Conservation (phyloP, 495 filamentous ascomycete species). For the Delitschia confertaspora region DNA sequence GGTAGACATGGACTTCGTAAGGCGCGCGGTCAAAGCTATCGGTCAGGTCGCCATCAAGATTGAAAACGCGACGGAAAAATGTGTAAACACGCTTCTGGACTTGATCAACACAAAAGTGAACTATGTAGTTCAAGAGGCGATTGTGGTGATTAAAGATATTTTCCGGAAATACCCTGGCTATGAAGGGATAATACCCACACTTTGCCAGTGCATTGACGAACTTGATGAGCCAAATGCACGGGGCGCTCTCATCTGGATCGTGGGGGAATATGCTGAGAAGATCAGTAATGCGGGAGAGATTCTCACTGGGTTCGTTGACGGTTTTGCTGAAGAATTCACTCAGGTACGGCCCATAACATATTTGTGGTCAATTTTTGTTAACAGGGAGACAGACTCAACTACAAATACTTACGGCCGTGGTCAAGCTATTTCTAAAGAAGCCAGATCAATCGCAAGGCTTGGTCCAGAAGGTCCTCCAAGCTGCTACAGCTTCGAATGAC, state of each 20-base stretch:
- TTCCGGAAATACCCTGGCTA: constrained; percentile 97
- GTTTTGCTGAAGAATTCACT: constrained; percentile 86
- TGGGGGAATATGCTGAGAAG: constrained; percentile 97
- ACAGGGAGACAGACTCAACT: constrained; percentile 61
- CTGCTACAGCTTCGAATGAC: constrained; percentile 87
- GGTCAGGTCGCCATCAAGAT: constrained; percentile 98
- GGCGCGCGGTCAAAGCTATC: constrained; percentile 86
- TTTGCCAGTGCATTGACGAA: constrained; percentile 96
- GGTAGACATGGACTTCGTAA: constrained; percentile 98
- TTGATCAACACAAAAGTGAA: constrained; percentile 95
- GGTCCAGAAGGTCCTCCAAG: constrained; percentile 86
- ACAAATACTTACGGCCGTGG: constrained; percentile 91
- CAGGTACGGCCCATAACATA: constrained; percentile 45
- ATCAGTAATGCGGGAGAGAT: constrained; percentile 96
- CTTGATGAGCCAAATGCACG: constrained; percentile 89
- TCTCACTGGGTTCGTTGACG: constrained; percentile 74
- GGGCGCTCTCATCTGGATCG: constrained; percentile 94
- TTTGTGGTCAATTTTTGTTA: constrained; percentile 9
- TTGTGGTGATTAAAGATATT: constrained; percentile 98
- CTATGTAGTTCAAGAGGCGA: constrained; percentile 96
- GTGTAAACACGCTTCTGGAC: constrained; percentile 87
- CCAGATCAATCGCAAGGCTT: constrained; percentile 79
- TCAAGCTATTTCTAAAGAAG: constrained; percentile 95
- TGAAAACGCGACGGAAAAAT: constrained; percentile 83
- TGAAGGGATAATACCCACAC: constrained; percentile 91